A percentile compares a stretch with the other conserved stretches of the same genome.
phyloP scores from a whole-genome alignment of 1,284 basidiomycete genomes.

The Inonotus hispidus region DNA sequence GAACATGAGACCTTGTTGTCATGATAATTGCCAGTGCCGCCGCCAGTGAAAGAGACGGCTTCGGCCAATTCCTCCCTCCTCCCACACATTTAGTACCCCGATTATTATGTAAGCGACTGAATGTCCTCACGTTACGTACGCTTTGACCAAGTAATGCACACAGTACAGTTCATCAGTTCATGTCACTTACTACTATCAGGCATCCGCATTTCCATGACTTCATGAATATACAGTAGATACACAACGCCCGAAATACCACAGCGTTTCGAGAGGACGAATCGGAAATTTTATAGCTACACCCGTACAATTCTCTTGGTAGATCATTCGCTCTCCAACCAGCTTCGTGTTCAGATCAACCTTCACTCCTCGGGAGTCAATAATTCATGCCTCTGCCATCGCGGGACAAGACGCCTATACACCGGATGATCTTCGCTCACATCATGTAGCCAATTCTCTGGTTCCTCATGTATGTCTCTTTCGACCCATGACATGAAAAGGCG shows the following conservation, averaged over 20 bases:
- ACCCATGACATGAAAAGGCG: slow-evolving; percentile 46
- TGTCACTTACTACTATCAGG: too few relatives aligned
- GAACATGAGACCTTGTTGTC: neutral
- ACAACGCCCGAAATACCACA: too few relatives aligned
- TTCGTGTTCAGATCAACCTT: neutral
- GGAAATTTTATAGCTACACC: neutral
- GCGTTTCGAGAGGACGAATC: neutral
- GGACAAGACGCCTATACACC: slow-evolving; percentile 4
- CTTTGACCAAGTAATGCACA: too few relatives aligned
- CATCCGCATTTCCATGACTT: too few relatives aligned
- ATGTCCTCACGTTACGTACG: too few relatives aligned
- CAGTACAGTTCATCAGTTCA: too few relatives aligned
- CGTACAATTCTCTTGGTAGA: neutral
- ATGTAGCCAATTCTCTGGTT: slow-evolving; percentile 46
- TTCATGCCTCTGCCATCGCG: neutral
- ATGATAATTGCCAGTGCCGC: neutral
- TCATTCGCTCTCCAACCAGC: neutral
- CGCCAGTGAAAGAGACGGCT: neutral
- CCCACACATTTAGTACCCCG: neutral
- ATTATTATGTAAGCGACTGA: too few relatives aligned
- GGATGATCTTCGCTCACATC: neutral
- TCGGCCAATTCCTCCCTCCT: too few relatives aligned
- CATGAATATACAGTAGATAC: too few relatives aligned
- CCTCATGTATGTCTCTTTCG: slow-evolving; percentile 41
- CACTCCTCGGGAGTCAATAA: neutral